Evolutionary conservation across 345 rosid genomes (phyloP).

Genomic region (Eucalyptus globulus): DNA sequence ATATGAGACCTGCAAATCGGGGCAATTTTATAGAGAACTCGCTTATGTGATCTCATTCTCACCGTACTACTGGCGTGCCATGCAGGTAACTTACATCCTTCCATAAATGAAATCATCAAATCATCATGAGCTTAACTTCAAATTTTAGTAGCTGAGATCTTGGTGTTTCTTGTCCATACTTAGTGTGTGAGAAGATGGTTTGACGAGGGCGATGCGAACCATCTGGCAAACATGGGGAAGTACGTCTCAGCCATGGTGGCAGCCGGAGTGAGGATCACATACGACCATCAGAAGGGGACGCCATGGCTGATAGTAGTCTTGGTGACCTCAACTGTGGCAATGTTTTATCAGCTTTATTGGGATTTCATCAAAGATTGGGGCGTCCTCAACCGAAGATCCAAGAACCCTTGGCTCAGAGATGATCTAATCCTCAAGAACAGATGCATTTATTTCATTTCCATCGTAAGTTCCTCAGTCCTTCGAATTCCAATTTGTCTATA

Average conservation of each 20-base stretch:
- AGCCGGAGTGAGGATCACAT: conserved; percentile 81
- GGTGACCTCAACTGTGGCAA: conserved; percentile 55
- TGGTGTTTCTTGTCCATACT: neutral
- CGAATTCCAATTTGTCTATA: neutral
- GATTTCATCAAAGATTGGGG: conserved; percentile 98
- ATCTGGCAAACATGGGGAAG: conserved; percentile 92
- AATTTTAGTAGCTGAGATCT: neutral
- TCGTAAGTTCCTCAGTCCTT: conserved; percentile 31
- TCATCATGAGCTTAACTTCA: neutral
- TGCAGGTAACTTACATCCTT: conserved; percentile 54
- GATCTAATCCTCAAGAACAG: conserved; percentile 68
- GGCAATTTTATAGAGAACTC: conserved; percentile 57
- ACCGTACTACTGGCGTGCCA: conserved; percentile 93
- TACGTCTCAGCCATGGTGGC: conserved; percentile 96
- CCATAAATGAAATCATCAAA: neutral
- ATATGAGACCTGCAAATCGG: conserved; percentile 53
- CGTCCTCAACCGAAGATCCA: conserved; percentile 59
- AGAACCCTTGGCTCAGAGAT: conserved; percentile 76
- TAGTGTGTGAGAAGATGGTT: conserved; percentile 94
- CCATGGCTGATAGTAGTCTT: conserved; percentile 52
- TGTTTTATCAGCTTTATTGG: conserved; percentile 88
- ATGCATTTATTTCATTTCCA: conserved; percentile 60
- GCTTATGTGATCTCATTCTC: conserved; percentile 74
- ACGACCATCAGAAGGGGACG: conserved; percentile 25
- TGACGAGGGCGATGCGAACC: conserved; percentile 54